Evolutionary conservation across 306 rosid genomes (phyloP).

Genomic region (Ziziphus jujuba): DNA sequence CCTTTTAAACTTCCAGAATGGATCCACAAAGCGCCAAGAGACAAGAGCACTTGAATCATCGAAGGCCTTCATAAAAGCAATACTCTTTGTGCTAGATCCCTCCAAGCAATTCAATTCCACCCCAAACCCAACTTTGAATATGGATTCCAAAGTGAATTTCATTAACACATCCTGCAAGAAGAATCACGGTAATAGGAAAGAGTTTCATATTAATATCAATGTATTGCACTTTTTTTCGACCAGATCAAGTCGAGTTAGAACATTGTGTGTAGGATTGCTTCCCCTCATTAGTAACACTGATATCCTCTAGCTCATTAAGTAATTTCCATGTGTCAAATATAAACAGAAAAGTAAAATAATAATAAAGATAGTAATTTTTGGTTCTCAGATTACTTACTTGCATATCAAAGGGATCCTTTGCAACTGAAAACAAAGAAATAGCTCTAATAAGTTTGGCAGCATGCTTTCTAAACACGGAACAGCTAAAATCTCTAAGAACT

Average conservation of each 20-base stretch:
- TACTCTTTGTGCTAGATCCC: slow-evolving; percentile 56
- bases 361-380: background rate
- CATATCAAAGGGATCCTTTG: slow-evolving; percentile 52
- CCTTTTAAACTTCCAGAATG: slow-evolving; percentile 66
- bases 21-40: slow-evolving; percentile 70
- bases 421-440: slow-evolving; percentile 28
- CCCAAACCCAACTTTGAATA: slow-evolving; percentile 88
- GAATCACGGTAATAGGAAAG: background rate
- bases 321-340: too few relatives aligned
- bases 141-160: slow-evolving; percentile 71
- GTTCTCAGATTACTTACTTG: slow-evolving; percentile 48
- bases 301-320: too few relatives aligned
- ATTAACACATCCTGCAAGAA: slow-evolving; percentile 52
- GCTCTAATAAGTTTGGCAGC: slow-evolving; percentile 52
- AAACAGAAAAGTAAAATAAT: too few relatives aligned
- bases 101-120: slow-evolving; percentile 75
- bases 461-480: slow-evolving; percentile 48
- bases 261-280: too few relatives aligned
- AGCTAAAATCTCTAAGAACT: slow-evolving; percentile 67
- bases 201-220: too few relatives aligned
- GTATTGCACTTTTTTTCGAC: too few relatives aligned
- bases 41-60: slow-evolving; percentile 66
- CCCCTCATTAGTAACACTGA: too few relatives aligned
- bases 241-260: too few relatives aligned
- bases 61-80: slow-evolving; percentile 63